Evolutionary conservation across 2,329 filamentous ascomycete species (phyloP).

Genomic region (Fusarium dlaminii): DNA sequence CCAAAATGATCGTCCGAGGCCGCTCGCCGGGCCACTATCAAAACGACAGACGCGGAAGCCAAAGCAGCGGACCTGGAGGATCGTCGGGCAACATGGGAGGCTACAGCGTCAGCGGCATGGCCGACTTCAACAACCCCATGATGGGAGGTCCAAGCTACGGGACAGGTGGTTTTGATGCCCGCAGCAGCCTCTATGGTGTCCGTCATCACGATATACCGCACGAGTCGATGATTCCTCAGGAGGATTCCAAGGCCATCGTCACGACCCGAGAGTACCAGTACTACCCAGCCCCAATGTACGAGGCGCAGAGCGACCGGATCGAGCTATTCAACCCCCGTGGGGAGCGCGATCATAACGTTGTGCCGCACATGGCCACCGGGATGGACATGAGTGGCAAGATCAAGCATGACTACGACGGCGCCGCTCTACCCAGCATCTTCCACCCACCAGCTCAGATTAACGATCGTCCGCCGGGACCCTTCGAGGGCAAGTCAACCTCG

Average conservation of each 20-base stretch:
- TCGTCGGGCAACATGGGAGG: slow-evolving; percentile 69
- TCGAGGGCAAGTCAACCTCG: slow-evolving; percentile 63
- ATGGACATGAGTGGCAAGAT: slow-evolving; percentile 52
- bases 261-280: slow-evolving; percentile 64
- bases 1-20: slow-evolving; percentile 87
- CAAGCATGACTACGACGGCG: slow-evolving; percentile 60
- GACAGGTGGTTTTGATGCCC: slow-evolving; percentile 41
- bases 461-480: slow-evolving; percentile 55
- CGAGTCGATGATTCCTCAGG: slow-evolving; percentile 61
- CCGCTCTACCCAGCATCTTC: slow-evolving; percentile 58
- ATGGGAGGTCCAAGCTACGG: slow-evolving; percentile 46
- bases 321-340: slow-evolving; percentile 59
- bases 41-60: slow-evolving; percentile 73
- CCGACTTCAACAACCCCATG: slow-evolving; percentile 47
- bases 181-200: slow-evolving; percentile 52
- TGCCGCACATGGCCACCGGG: slow-evolving; percentile 45
- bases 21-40: slow-evolving; percentile 85
- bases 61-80: slow-evolving; percentile 73
- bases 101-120: slow-evolving; percentile 42
- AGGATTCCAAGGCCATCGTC: slow-evolving; percentile 62
- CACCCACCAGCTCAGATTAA: slow-evolving; percentile 52
- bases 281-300: slow-evolving; percentile 62
- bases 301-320: slow-evolving; percentile 57
- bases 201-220: slow-evolving; percentile 61
- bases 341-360: slow-evolving; percentile 47